Base-by-base conservation (phyloP, 768 basidiomycete genomes). In the Crepidotus variabilis region DNA sequence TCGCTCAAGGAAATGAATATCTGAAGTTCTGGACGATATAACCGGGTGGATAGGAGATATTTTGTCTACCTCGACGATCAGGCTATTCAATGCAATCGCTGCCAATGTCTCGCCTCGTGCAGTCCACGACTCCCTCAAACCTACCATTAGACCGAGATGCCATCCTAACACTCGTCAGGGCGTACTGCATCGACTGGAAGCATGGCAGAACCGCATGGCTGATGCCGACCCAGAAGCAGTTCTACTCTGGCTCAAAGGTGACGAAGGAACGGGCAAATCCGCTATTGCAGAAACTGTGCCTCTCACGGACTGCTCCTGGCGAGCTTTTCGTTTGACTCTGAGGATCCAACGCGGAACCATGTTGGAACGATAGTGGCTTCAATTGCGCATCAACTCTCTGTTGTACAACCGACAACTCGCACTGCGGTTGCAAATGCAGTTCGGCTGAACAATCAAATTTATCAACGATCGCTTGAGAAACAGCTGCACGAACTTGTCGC, bases 301-400 rank as follows among this genome's bases (percentile, higher is more conserved):
- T 58, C 32, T 28, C 39, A 18, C 24, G 57, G 52, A 13, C 13
- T 33, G 2, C 54, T 45, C 4, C 62, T 72, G 21, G 71, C 69
- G 0, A 67, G 64, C 47, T 74, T 72, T 60, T 74, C 74, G 54
- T 75, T 75, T 61, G 71, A 66, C 8, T 62, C 71, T 13, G 55
- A 60, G 24, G 67, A 67, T 36, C 43, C 61, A 13, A 61, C 61
- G 28, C 61, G 71, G 6, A 67, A 62, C n/a, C 65, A 63, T 13
- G 61, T 59, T 2, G 59, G 53, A 11, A 59, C 60, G 11, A 58
- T 76, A 2, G 49, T 75, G 8, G 57, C 73, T 0, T 73, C 74
- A 0, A 47, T 74, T n/a, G 63, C 65, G 1, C 67, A 64, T 6
- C 68, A 72, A 33, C 53, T 75, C 16, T 46, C 52, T 1, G n/a